Evolutionary conservation across 345 rosid species (phyloP).

Genomic region (Triadica sebifera): DNA sequence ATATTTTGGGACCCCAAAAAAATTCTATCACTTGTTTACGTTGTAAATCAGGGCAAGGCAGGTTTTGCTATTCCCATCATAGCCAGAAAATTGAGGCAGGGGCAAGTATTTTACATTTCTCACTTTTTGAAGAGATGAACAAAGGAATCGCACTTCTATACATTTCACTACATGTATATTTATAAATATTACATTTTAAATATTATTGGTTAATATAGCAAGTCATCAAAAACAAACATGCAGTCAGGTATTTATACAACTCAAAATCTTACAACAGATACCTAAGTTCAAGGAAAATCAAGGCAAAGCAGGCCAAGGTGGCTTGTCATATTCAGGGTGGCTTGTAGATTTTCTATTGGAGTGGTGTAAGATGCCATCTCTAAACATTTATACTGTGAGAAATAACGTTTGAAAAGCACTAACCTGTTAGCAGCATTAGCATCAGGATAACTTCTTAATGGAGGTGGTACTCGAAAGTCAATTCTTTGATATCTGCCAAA

Average conservation of each 20-base stretch:
- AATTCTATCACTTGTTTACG: too few relatives aligned
- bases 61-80: too few relatives aligned
- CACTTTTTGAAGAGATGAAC: too few relatives aligned
- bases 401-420: constrained; percentile 19
- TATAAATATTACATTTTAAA: too few relatives aligned
- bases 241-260: background rate
- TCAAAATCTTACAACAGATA: background rate
- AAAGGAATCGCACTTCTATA: too few relatives aligned
- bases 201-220: too few relatives aligned
- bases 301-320: background rate
- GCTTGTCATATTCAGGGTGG: too few relatives aligned
- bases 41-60: too few relatives aligned
- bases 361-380: background rate
- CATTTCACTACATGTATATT: too few relatives aligned
- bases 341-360: background rate
- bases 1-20: too few relatives aligned
- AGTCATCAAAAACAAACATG: background rate
- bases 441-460: constrained; percentile 58
- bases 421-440: constrained; percentile 50
- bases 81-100: background rate
- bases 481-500: constrained; percentile 76
- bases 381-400: background rate
- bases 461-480: constrained; percentile 84
- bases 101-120: too few relatives aligned
- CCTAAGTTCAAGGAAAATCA: background rate